Base-by-base conservation (phyloP, 2,329 filamentous ascomycete species). In the Cercospora zeina region DNA sequence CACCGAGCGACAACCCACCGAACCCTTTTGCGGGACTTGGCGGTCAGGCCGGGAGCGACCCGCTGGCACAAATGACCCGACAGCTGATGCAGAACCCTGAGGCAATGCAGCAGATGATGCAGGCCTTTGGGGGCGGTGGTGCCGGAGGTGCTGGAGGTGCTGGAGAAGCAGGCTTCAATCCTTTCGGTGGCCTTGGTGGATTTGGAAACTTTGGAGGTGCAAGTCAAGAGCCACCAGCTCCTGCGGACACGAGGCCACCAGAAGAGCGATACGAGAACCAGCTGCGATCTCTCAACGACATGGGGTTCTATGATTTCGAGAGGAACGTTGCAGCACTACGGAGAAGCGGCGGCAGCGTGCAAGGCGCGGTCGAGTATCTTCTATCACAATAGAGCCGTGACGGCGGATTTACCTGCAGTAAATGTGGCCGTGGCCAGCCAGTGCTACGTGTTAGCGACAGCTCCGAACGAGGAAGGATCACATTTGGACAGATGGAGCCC, bases 301-400 rank as follows among this genome's bases (percentile, higher is more conserved):
- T 99, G 95, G 95, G 95, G 2, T 99, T 99, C 78, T 96, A 87
- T 74, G 93, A 99, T 73, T 99, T 97, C 73, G 93, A 99, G 57
- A 82, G 90, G 69, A 99, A 99, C 70, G 86, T 99, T 33, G 87
- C 89, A 60, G 95, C 95, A 4, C 79, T 99, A 72, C 84, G 93
- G 76, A 85, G 93, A 71, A 91, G 90, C 63, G 95, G 95, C 8
- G 95, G 95, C 10, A 97, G 90, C 74, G 95, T 97, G 42, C 92
- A 97, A 75, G 95, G 93, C 10, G 95, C 91, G 4, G 85, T 96
- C 58, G 90, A 95, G 77, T 86, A 90, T 71, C 78, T 96, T 60
- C 70, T 82, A 13, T 58, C 63, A 14, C 67, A 67, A 59, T 59
- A 59, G 56, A 51, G 16, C 47, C 27, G 56, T 50, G 45, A 53